Conservation (phyloP, 108 stramenopile genomes). For the Fistulifera solaris region DNA sequence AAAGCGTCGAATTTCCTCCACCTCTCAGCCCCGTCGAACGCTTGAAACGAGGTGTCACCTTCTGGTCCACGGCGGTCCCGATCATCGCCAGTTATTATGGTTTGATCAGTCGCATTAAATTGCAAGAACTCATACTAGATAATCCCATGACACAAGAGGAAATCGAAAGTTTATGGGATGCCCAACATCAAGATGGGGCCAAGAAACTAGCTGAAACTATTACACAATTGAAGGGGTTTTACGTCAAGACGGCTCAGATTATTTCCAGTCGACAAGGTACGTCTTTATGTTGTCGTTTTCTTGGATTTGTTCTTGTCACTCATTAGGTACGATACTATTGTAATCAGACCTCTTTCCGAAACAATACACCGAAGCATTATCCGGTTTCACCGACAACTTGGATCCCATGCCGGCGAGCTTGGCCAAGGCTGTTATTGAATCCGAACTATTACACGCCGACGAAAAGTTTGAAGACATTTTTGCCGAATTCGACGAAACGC, state of each 20-base stretch:
- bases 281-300: background rate
- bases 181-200: constrained; percentile 67
- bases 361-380: constrained; percentile 80
- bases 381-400: constrained; percentile 76
- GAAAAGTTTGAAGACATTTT: constrained; percentile 79
- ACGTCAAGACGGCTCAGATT: constrained; percentile 93
- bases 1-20: constrained; percentile 60
- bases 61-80: constrained; percentile 71
- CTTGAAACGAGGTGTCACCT: constrained; percentile 62
- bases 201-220: constrained; percentile 58
- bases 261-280: constrained; percentile 6
- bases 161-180: constrained; percentile 56
- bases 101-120: constrained; percentile 44
- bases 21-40: constrained; percentile 49
- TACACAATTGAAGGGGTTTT: constrained; percentile 87
- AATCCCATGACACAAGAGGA: constrained; percentile 39
- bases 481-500: constrained; percentile 76
- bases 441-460: constrained; percentile 47
- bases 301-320: background rate
- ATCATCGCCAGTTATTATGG: constrained; percentile 72
- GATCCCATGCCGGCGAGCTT: constrained; percentile 79
- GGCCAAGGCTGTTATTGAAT: constrained; percentile 59
- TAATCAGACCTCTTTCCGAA: constrained; percentile 74
- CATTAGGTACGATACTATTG: background rate
- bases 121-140: constrained; percentile 52